Conservation (phyloP, 768 basidiomycete species). For the Amanita jacksonii region DNA sequence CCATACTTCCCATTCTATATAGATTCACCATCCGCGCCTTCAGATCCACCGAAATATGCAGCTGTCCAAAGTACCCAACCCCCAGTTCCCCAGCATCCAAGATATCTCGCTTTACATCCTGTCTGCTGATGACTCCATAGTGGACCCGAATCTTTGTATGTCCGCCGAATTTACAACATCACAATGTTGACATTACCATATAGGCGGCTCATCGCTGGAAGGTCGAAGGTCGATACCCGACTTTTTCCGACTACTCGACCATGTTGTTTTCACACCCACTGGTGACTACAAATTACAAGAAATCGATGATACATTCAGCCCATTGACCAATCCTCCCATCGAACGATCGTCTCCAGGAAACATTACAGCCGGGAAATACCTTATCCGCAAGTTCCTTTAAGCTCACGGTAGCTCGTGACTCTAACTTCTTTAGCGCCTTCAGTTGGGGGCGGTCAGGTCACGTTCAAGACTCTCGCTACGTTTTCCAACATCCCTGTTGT, state of each 20-base stretch:
- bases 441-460: constrained; percentile 9
- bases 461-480: neutral
- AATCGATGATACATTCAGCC: neutral
- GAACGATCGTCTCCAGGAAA: constrained; percentile 14
- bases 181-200: constrained; percentile 8
- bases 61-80: too few species aligned
- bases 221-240: constrained; percentile 14
- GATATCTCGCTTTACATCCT: neutral
- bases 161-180: neutral
- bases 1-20: too few species aligned
- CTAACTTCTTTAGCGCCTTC: constrained; percentile 13
- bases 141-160: neutral
- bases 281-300: constrained; percentile 12
- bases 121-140: neutral
- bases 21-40: too few species aligned
- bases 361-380: constrained; percentile 12
- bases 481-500: constrained; percentile 9
- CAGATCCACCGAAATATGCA: too few species aligned
- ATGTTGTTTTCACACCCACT: constrained; percentile 7
- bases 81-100: neutral
- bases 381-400: constrained; percentile 12
- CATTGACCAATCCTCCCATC: constrained; percentile 8
- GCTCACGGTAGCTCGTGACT: constrained; percentile 9
- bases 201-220: constrained; percentile 14
- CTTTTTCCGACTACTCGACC: constrained; percentile 14